Conservation (phyloP, 352 stramenopile genomes). For the Elongisporangium senticosum region DNA sequence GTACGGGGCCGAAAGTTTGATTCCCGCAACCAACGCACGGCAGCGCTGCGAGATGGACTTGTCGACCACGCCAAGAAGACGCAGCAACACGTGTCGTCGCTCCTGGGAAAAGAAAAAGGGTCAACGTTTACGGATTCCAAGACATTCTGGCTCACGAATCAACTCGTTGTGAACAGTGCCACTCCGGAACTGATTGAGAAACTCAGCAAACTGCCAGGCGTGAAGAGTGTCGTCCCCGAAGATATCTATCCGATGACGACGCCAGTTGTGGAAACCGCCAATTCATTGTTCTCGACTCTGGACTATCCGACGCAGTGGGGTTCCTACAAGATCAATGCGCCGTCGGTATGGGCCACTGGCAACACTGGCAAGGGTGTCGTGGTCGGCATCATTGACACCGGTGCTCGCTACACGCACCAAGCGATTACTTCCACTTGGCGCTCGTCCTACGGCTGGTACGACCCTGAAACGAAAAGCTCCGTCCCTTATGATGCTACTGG, state of each 20-base stretch:
- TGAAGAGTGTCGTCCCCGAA: constrained; percentile 35
- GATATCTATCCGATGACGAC: constrained; percentile 28
- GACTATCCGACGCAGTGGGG: constrained; percentile 30
- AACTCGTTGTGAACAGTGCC: constrained; percentile 43
- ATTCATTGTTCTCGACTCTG: background rate
- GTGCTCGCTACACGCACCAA: constrained; percentile 41
- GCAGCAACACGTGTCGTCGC: constrained; percentile 20
- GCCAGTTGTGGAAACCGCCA: constrained; percentile 15
- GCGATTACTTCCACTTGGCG: constrained; percentile 36
- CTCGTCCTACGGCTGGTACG: constrained; percentile 50
- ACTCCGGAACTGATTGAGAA: constrained; percentile 39
- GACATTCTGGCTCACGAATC: constrained; percentile 64
- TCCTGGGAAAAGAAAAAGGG: constrained; percentile 15
- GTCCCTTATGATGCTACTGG: constrained; percentile 43
- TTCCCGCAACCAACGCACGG: constrained; percentile 20
- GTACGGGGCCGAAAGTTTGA: constrained; percentile 31
- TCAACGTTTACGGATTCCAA: constrained; percentile 18
- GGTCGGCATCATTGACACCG: constrained; percentile 58
- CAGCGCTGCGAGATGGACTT: constrained; percentile 27
- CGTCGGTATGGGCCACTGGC: constrained; percentile 34
- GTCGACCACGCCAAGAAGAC: constrained; percentile 25
- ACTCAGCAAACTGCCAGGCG: constrained; percentile 27
- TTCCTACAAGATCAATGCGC: constrained; percentile 42
- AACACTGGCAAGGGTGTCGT: constrained; percentile 48
- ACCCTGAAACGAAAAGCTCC: constrained; percentile 27